Conservation (phyloP, 1,284 basidiomycete genomes). For the Paramarasmius palmivorus region DNA sequence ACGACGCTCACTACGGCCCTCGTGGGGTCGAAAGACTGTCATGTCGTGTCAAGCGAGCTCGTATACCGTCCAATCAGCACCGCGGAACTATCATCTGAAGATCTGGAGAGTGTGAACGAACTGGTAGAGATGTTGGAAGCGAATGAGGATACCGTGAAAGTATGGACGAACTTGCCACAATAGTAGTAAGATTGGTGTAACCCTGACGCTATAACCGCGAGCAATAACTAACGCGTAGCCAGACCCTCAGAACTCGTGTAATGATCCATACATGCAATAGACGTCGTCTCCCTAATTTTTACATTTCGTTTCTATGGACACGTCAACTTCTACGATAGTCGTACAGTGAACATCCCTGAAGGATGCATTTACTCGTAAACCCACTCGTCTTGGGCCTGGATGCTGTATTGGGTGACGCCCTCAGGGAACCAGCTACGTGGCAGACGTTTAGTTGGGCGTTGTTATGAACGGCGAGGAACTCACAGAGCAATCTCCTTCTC, state of each 20-base stretch:
- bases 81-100: slow-evolving; percentile 37
- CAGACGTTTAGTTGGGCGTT: slow-evolving; percentile 17
- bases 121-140: slow-evolving; percentile 60
- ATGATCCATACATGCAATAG: not conserved
- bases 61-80: slow-evolving; percentile 54
- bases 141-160: slow-evolving; percentile 61
- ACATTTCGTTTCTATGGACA: not conserved
- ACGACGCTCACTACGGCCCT: slow-evolving; percentile 45
- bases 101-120: slow-evolving; percentile 41
- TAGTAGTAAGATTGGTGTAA: too few species aligned
- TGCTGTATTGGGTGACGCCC: slow-evolving; percentile 77
- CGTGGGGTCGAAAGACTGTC: slow-evolving; percentile 29
- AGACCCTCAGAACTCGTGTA: too few species aligned
- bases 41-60: slow-evolving; percentile 56
- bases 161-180: slow-evolving; percentile 53
- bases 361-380: slow-evolving; percentile 73
- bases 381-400: slow-evolving; percentile 63
- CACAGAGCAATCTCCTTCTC: slow-evolving; percentile 91
- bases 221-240: too few species aligned
- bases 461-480: slow-evolving; percentile 30
- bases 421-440: slow-evolving; percentile 80
- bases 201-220: too few species aligned
- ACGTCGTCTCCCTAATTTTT: not conserved
- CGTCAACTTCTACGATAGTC: slow-evolving; percentile 3
- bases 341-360: not conserved